Base-by-base conservation (phyloP, 2,329 filamentous ascomycete genomes). In the Aspergillus cejpii region DNA sequence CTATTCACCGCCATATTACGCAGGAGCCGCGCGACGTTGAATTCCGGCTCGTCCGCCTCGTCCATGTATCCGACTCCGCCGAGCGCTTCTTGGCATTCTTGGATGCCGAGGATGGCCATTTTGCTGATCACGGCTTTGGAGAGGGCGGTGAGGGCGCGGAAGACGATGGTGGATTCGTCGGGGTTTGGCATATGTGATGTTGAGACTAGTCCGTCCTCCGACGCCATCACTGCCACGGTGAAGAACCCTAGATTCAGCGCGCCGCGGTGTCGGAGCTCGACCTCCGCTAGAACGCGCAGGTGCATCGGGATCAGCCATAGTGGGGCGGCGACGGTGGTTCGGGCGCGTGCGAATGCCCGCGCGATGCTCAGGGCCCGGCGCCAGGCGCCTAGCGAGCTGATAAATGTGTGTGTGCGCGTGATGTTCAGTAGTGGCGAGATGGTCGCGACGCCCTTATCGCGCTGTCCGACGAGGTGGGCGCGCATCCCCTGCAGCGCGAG, bases 381-480 rank as follows among this genome's bases (percentile, higher is more conserved):
- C 65, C 67, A 71, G 8, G 52, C 59, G 2, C 60, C 55, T 5
- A 70, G 54, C 1, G 64, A 62, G 1, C 63, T 64, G 26, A 68
- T 49, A 3, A 69, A 69, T 3, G 69, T 72, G 39, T 72, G 66
- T 10, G 69, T 57, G 23, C 70, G 61, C 2, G 70, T 92, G 51
- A 88, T 78, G 46, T 81, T 87, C 6, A 89, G 70, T 11, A 90
- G 70, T 1, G 79, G 79, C 29, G 77, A 74, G 47, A 89, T 85
- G 54, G 85, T 82, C 19, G 78, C 76, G 23, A 86, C 75, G 1
- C 85, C 85, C 31, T 77, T 67, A 1, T 84, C 84, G 50, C 84
- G 75, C 3, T 74, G 66, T 5, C 85, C 85, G 21, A 90, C 66
- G 5, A 87, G 71, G 72, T 81, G 81, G 3, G 70, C 81, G 2